A percentile compares a stretch with the other conserved stretches of the same genome.
Conservation (phyloP, 192 early-diverging fungal species). For the Funneliformis geosporum region DNA sequence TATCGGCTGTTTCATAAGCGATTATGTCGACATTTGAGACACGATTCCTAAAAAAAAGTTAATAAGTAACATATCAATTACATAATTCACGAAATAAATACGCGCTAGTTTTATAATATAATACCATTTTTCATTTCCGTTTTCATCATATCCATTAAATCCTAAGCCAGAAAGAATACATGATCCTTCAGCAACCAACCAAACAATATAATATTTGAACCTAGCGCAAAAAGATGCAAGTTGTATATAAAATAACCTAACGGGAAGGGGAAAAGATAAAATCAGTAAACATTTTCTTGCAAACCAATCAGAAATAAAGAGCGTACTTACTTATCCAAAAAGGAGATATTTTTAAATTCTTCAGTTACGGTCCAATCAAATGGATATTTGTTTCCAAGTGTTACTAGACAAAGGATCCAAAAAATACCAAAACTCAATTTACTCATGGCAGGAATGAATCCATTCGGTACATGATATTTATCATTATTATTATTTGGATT, state of each 20-base stretch:
- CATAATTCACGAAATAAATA: not conserved
- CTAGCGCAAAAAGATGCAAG: conserved; percentile 63
- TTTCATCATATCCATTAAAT: conserved; percentile 67
- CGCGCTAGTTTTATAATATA: not conserved
- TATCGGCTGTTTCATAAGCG: conserved; percentile 75
- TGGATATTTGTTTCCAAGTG: conserved; percentile 2
- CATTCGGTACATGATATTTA: conserved; percentile 18
- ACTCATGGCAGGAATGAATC: conserved; percentile 17
- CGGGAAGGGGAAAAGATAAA: not conserved
- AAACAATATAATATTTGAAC: conserved; percentile 88
- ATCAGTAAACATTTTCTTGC: not conserved
- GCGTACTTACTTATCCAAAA: conserved; percentile 15
- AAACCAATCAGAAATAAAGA: not conserved
- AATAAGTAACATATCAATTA: not conserved
- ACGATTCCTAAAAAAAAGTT: conserved; percentile 34
- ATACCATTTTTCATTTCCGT: conserved; percentile 66
- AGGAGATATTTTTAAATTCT: conserved; percentile 14
- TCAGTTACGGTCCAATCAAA: conserved; percentile 27
- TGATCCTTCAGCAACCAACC: conserved; percentile 85
- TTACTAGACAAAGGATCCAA: not conserved
- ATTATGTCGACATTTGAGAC: conserved; percentile 77
- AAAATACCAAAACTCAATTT: conserved; percentile 18
- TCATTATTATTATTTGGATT: not conserved
- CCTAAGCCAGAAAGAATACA: conserved; percentile 84
- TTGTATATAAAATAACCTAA: conserved; percentile 62